Base-by-base conservation (phyloP, 129 eudicot genomes). In the Apium graveolens region DNA sequence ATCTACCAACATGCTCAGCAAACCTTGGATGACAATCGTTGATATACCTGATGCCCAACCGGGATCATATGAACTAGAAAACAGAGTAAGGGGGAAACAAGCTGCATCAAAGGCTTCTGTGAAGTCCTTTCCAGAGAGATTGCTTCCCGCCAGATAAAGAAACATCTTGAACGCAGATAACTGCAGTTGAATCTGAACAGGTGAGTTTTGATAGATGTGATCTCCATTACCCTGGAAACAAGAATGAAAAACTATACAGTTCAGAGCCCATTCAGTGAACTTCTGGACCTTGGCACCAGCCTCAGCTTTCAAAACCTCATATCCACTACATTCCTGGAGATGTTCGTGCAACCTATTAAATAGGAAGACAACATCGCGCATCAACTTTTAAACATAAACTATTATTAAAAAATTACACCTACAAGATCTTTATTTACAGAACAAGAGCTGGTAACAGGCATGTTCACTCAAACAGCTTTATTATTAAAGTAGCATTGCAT, bases 41-140 rank as follows among this genome's bases (percentile, higher is more conserved):
- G 98, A 90, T 87, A 90, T 87, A 74, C 97, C 98, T 38, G 97
- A 88, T 41, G 97, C 97, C 98, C 98, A 94, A 42, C 97, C 97
- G 44, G 98, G 93, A 81, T 94, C 98, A 82, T 90, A 94, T 4
- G 98, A 91, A 76, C 93, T 94, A 70, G 97, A 91, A 83, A 94
- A 94, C 21, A 94, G 97, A 72, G 98, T 94, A 68, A 94, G 98
- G 48, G 98, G 98, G 70, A 94, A 94, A 78, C 98, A 94, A 82
- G 98, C 98, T 32, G 98, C 98, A 80, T 94, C 98, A 82, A 94
- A 94, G 24, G 98, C 98, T 84, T 94, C 98, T 16, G 98, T 94
- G 79, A 91, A 94, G 78, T 94, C 98, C 85, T 91, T 94, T 42
- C 97, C 98, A 0, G 91, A 86, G 34, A 94, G 87, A 80, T 90